Evolutionary conservation across 805 yeast species (phyloP).

Genomic region (Saturnispora sanitii): DNA sequence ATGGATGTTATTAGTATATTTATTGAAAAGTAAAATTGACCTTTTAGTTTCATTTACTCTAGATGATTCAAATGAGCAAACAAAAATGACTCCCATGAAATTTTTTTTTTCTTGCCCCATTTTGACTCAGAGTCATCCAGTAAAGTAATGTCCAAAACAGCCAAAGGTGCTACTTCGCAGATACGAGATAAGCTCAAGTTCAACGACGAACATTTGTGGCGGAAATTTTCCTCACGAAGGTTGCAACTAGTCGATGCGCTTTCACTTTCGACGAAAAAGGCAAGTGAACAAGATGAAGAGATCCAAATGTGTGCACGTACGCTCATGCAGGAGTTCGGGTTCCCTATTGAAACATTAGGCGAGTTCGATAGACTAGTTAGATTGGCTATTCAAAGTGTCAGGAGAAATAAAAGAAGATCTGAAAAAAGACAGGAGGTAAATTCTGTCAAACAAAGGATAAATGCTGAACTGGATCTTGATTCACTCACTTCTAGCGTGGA

Average conservation of each 20-base stretch:
- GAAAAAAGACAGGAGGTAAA: conserved; percentile 29
- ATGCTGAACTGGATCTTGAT: background rate
- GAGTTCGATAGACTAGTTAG: conserved; percentile 88
- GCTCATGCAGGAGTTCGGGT: conserved; percentile 69
- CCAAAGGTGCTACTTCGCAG: conserved; percentile 27
- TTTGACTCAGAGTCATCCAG: background rate
- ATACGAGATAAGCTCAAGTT: conserved; percentile 61
- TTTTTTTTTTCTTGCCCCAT: background rate
- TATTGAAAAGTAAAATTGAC: too few species aligned
- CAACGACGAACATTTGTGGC: conserved; percentile 78
- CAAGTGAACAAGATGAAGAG: conserved; percentile 84
- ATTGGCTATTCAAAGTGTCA: conserved; percentile 87
- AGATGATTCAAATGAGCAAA: too few species aligned
- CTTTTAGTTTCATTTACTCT: too few species aligned
- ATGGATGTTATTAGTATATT: too few species aligned
- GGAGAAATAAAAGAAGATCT: conserved; percentile 75
- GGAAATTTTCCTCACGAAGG: conserved; percentile 80
- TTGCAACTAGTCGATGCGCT: conserved; percentile 79
- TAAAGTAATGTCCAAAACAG: conserved; percentile 10
- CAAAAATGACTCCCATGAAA: too few species aligned
- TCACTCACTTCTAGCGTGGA: background rate
- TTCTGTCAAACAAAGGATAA: background rate
- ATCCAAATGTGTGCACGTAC: conserved; percentile 71
- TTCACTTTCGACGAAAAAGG: conserved; percentile 53
- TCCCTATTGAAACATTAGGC: conserved; percentile 41